Base-by-base conservation (phyloP, 257 asterid species). In the Gentiana macrophylla region DNA sequence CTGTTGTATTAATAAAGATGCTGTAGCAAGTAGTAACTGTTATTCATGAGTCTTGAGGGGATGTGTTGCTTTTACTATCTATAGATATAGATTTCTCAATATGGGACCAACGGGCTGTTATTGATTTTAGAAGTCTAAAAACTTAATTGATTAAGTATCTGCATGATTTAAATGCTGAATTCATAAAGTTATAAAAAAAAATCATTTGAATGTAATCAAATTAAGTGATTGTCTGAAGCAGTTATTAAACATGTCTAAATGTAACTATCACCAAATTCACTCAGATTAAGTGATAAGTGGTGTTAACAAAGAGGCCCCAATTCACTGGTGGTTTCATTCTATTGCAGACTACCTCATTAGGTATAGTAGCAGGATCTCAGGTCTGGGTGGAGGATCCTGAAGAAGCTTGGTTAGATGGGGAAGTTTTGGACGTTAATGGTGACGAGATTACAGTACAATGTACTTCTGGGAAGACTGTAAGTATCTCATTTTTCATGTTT, bases 311-410 rank as follows among this genome's bases (percentile, higher is more conserved):
- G 49, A 38, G 12, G 56, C 24, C 24, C 24, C 49, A 55, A 50
- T 55, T 41, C 32, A 48, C 37, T 35, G 1, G 49, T 49, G 44
- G 61, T 57, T 54, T n/a, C 37, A 61, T 70, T 62, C 67, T 60
- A 62, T 55, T 75, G 68, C 79, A 92, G 98, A 70, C 82, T 77
- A 73, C 63, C 67, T 54, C 84, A 64, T 59, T 82, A 74, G 67
- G 81, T 64, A 70, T 83, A 67, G 76, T 71, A 32, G 85, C 80
- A 77, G 98, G 98, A 70, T 84, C 97, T 68, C 94, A 71, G 61
- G 95, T 87, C 67, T 92, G 97, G 98, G 80, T 88, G 66, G 95
- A 78, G 79, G 98, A 91, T 68, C 70, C 88, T 43, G 95, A 84
- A 62, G 83, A 64, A 74, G 92, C 93, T 62, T 92, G 98, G 98